Evolutionary conservation across 345 rosid genomes (phyloP), one percentile per base, ranked within the genome.

Genomic region (Erysimum cheiranthoides): DNA sequence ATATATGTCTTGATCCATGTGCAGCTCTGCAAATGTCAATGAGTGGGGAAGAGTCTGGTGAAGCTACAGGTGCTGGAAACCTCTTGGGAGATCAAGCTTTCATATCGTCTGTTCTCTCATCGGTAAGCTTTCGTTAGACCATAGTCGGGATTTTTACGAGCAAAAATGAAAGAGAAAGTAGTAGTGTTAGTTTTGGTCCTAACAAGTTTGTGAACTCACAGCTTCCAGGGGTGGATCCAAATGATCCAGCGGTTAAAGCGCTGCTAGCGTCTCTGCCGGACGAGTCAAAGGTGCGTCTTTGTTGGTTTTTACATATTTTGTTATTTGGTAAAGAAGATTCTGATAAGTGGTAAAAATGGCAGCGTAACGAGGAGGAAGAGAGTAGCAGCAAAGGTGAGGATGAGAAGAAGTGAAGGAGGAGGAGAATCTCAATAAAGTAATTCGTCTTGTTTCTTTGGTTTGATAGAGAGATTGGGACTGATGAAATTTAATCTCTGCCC

Each of bases 141-240:
- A n/a, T 43, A 47, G 25, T 39, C 8, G 1, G 21, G 66, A 58
- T 71, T 58, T 34, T 6, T 18, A 53, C 45, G 21, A 10, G 32
- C 32, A 35, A 61, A 61, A 66, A 39, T 10, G 16, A 64, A 40
- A 49, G 28, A 47, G 59, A 46, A 42, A 54, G 30, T 64, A 53
- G 60, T 21, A 12, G 51, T 28, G 28, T 11, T 53, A 17, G 60
- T 36, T 43, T 65, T 70, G 66, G 39, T 42, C 21, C 46, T 73
- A 13, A 70, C 25, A 16, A 25, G 39, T 64, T 56, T 71, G 49
- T 71, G 73, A 58, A 47, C 46, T 16, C 42, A 45, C 87, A 91
- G 97, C 94, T 91, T 82, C 97, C 94, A 45, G 93, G 97, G 68
- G 93, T 91, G 77, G 93, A 91, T 79, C 89, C 91, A 28, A 86